These are phyloP conservation scores for Penicillium sp. DNA, from an alignment of 2,329 filamentous ascomycete genomes.

Conservation along the genomic window DNA sequence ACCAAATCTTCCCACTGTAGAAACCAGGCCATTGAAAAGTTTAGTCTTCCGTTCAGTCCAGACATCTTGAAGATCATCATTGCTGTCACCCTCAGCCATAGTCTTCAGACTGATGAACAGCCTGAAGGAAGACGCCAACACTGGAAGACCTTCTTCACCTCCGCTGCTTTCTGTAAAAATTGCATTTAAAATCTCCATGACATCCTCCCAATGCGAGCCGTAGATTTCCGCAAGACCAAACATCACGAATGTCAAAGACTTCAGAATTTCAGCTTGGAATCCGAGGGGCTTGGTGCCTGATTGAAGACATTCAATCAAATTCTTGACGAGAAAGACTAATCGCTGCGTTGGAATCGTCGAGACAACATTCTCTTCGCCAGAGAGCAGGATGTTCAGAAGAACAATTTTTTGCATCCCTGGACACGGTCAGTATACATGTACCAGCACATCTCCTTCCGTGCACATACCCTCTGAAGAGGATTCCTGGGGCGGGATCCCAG, in stretches of 20 bases:
- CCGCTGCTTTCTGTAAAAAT: slow-evolving; percentile 51
- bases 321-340: slow-evolving; percentile 74
- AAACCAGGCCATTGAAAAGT: slow-evolving; percentile 53
- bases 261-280: slow-evolving; percentile 38
- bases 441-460: background rate
- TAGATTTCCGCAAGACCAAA: slow-evolving; percentile 76
- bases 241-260: slow-evolving; percentile 52
- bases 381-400: slow-evolving; percentile 51
- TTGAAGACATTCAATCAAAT: slow-evolving; percentile 67
- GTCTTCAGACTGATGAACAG: slow-evolving; percentile 59
- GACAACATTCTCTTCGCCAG: slow-evolving; percentile 45
- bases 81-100: slow-evolving; percentile 58
- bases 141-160: slow-evolving; percentile 52
- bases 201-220: slow-evolving; percentile 75
- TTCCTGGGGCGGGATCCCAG: slow-evolving; percentile 46
- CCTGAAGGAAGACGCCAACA: slow-evolving; percentile 66
- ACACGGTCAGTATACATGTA: slow-evolving; percentile 11
- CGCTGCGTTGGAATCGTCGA: slow-evolving; percentile 54
- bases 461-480: slow-evolving; percentile 41
- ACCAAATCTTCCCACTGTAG: slow-evolving; percentile 39
- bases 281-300: slow-evolving; percentile 47
- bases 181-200: slow-evolving; percentile 53
- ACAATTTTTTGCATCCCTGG: slow-evolving; percentile 47
- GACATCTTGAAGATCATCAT: slow-evolving; percentile 78
- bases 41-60: slow-evolving; percentile 56